phyloP scores from a whole-genome alignment of 2,329 filamentous ascomycete genomes.

The Sporothrix curviconia region DNA sequence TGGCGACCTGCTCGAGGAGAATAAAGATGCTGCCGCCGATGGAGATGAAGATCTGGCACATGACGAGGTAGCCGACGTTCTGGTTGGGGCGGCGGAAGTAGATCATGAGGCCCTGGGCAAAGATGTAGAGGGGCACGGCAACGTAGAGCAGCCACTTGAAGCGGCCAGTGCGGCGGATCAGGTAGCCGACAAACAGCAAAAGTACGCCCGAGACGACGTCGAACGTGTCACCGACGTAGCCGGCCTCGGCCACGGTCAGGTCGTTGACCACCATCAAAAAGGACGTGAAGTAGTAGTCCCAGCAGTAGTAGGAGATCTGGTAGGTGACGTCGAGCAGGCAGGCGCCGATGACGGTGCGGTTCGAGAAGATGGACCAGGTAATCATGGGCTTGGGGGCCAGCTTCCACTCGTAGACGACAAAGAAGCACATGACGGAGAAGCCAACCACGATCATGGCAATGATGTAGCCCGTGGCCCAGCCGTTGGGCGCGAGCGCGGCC shows the following conservation, averaged over 20 bases:
- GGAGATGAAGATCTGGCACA: slow-evolving; percentile 46
- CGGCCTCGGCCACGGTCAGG: slow-evolving; percentile 41
- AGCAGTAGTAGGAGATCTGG: slow-evolving; percentile 14
- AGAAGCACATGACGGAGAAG: slow-evolving; percentile 43
- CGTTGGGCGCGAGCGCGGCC: slow-evolving; percentile 38
- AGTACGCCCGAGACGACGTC: slow-evolving; percentile 32
- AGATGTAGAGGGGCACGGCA: slow-evolving; percentile 47
- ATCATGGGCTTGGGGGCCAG: slow-evolving; percentile 47
- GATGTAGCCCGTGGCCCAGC: slow-evolving; percentile 48
- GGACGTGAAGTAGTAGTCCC: slow-evolving; percentile 44
- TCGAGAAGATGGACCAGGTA: slow-evolving; percentile 34
- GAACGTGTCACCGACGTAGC: slow-evolving; percentile 42
- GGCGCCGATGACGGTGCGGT: slow-evolving; percentile 47
- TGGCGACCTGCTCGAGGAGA: slow-evolving; percentile 6
- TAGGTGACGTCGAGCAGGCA: slow-evolving; percentile 36
- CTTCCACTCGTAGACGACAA: slow-evolving; percentile 49
- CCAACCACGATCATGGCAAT: slow-evolving; percentile 58
- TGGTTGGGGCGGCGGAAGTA: slow-evolving; percentile 46
- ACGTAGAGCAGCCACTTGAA: slow-evolving; percentile 41
- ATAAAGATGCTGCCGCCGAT: slow-evolving; percentile 8
- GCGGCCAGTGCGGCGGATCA: slow-evolving; percentile 41
- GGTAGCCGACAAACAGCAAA: slow-evolving; percentile 37
- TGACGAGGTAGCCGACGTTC: slow-evolving; percentile 46
- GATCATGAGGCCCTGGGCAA: slow-evolving; percentile 49
- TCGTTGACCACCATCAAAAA: slow-evolving; percentile 47